Percentiles rank a stretch among this genome's conserved stretches.
Evolutionary conservation across 2,329 filamentous ascomycete genomes (phyloP).

Genomic region (Aspergillus sp.): DNA sequence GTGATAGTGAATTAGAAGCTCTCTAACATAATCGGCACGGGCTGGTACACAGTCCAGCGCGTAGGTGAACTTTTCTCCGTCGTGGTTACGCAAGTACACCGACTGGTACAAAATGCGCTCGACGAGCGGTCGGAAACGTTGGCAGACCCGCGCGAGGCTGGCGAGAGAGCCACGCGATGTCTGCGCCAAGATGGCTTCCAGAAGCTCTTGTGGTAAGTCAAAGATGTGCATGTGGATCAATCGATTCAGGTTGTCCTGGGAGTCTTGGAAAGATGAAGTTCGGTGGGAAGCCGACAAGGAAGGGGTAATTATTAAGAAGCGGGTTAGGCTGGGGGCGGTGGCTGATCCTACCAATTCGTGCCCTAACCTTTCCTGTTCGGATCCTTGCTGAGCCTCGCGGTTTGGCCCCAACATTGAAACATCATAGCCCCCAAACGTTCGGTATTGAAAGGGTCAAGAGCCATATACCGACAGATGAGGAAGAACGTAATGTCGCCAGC

Average conservation of each 20-base stretch:
- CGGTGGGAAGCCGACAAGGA: neutral
- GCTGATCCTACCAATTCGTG: neutral
- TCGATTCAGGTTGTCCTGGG: too few species aligned
- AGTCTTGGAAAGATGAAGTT: neutral
- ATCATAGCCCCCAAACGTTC: neutral
- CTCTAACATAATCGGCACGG: neutral
- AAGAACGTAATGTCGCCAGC: neutral
- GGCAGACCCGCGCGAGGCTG: constrained; percentile 4
- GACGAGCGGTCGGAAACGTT: neutral
- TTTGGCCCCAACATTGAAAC: constrained; percentile 2
- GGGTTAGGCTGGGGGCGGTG: neutral
- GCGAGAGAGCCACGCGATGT: constrained; percentile 1
- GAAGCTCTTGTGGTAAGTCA: neutral
- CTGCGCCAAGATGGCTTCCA: neutral
- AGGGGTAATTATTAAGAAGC: neutral
- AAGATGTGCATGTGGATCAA: constrained; percentile 3
- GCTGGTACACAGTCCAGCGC: neutral
- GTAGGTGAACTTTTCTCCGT: neutral
- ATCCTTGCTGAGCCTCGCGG: neutral
- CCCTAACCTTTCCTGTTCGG: neutral
- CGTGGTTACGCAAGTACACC: constrained; percentile 8
- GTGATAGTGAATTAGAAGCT: constrained; percentile 10
- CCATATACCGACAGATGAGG: neutral
- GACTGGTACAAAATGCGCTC: constrained; percentile 5
- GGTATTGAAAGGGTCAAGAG: neutral